These are phyloP conservation scores for Boletus fagicola DNA, from an alignment of 768 basidiomycete species.

Conservation along the genomic window DNA sequence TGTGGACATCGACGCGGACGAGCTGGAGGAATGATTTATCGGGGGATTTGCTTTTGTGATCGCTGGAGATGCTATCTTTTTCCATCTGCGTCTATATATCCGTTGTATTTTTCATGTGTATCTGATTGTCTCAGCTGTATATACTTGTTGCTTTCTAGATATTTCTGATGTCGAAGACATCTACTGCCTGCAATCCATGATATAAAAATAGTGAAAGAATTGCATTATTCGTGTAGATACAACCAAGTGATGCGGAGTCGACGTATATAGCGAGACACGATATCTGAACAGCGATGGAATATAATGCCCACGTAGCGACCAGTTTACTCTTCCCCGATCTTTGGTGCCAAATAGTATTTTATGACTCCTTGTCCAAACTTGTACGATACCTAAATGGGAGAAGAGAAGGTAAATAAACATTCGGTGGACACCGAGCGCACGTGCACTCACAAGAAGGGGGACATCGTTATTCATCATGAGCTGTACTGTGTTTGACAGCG, in stretches of 20 bases:
- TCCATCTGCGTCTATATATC: not conserved
- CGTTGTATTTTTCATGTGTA: slow-evolving; percentile 2
- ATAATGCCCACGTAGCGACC: not conserved
- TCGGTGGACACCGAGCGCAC: not conserved
- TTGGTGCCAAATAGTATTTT: slow-evolving; percentile 94
- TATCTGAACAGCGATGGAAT: slow-evolving; percentile 12
- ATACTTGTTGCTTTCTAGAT: slow-evolving; percentile 13
- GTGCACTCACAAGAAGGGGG: slow-evolving; percentile 67
- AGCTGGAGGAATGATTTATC: slow-evolving; percentile 11
- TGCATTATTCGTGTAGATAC: slow-evolving; percentile 13
- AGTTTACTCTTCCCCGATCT: slow-evolving; percentile 80
- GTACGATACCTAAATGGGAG: slow-evolving; percentile 67
- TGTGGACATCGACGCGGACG: slow-evolving; percentile 10
- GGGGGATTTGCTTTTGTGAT: not conserved
- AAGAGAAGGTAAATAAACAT: not conserved
- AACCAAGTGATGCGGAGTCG: slow-evolving; percentile 7
- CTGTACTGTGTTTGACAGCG: slow-evolving; percentile 68
- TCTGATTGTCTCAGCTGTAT: slow-evolving; percentile 13
- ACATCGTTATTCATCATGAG: slow-evolving; percentile 93
- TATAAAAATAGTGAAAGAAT: not conserved
- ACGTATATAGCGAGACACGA: slow-evolving; percentile 16
- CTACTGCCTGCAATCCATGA: not conserved
- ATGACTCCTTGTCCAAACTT: slow-evolving; percentile 86
- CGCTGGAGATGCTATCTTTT: slow-evolving; percentile 16
- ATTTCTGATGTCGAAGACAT: not conserved